Base-by-base conservation (phyloP, 169 alveolate genomes). In the Theileria sp. region DNA sequence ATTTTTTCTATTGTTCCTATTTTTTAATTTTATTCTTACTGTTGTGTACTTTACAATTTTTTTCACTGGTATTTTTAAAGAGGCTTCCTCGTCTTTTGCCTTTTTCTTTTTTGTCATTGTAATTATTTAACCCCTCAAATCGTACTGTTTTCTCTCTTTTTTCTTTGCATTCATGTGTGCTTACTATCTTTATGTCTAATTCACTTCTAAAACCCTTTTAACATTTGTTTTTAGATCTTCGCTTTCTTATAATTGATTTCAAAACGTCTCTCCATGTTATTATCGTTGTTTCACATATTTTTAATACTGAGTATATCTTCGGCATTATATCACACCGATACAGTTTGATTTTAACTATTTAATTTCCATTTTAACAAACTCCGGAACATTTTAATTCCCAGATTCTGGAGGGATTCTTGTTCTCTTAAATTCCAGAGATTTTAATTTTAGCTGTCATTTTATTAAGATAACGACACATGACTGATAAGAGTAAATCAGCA, bases 401-500 rank as follows among this genome's bases (percentile, higher is more conserved):
- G 54, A 44, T 44, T 44, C 54, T 15, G 54, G 54, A 44, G 54
- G 17, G 54, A 8, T 44, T 13, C 54, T 0, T 13, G 54, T 10
- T 44, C 8, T 44, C 19, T 44, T 44, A 44, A 44, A 44, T 44
- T 44, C 54, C 3, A 44, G 54, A 44, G 54, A 44, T 44, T 44
- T 44, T 44, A 44, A 44, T 44, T 44, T 3, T 44, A 44, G 8
- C 17, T 13, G 54, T 44, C 8, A 44, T 44, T 44, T 13, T 10
- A 44, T 44, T 44, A 44, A 44, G 54, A 44, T 44, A 44, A 44
- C 54, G 54, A 44, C 36, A 60, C 30, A 64, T 64, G 72, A 21
- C 72, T 23, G 72, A 64, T 26, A 64, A 64, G 44, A 64, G 34
- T 26, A 44, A 69, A 60, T 17, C 51, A 19, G 77, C 65, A n/a